These are phyloP conservation scores for Delonix regia DNA, from an alignment of 306 rosid genomes.

Conservation along the genomic window DNA sequence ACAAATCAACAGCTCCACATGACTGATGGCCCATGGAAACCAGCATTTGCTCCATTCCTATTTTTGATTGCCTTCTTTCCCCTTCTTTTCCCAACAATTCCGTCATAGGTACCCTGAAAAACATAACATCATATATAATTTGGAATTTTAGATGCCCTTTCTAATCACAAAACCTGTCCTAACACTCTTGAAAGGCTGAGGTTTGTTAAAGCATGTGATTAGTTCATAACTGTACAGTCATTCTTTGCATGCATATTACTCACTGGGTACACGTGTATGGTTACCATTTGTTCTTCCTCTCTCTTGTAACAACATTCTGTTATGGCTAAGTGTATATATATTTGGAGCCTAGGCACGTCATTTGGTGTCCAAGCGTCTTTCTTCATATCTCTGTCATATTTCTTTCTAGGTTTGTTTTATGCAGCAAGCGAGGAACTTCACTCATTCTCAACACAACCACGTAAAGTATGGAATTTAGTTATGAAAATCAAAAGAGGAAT, in stretches of 20 bases:
- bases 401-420: too few species aligned
- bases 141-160: slow-evolving; percentile 7
- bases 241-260: too few species aligned
- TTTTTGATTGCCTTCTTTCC: slow-evolving; percentile 53
- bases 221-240: too few species aligned
- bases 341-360: too few species aligned
- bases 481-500: not conserved
- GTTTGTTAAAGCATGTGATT: too few species aligned
- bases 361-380: too few species aligned
- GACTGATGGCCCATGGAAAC: slow-evolving; percentile 80
- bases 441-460: not conserved
- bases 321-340: too few species aligned
- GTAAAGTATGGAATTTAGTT: not conserved
- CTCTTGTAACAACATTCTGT: too few species aligned
- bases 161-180: slow-evolving; percentile 9
- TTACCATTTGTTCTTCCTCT: too few species aligned
- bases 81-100: slow-evolving; percentile 70
- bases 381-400: too few species aligned
- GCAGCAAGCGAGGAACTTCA: not conserved
- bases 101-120: slow-evolving; percentile 64
- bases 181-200: slow-evolving; percentile 1
- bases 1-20: slow-evolving; percentile 62
- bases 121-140: slow-evolving; percentile 15
- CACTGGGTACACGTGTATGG: too few species aligned
- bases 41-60: slow-evolving; percentile 67